Conservation (phyloP, 78 protist species). For the Guillardia theta region DNA sequence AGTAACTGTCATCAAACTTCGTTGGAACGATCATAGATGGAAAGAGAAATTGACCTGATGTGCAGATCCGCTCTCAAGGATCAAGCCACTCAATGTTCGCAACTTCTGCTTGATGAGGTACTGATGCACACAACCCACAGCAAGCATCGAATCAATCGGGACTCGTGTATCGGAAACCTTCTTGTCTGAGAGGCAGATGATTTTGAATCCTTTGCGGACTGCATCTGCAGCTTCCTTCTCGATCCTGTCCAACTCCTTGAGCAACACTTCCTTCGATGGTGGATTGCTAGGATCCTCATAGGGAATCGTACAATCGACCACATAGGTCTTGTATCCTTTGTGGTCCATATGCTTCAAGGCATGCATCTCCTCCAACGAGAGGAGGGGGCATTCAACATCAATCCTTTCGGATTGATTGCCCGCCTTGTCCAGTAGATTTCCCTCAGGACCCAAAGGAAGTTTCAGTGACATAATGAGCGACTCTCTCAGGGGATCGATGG, state of each 20-base stretch:
- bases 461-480: slow-evolving; percentile 71
- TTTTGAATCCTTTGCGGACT: slow-evolving; percentile 54
- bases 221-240: background rate
- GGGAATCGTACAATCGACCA: background rate
- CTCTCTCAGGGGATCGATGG: slow-evolving; percentile 88
- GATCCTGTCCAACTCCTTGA: background rate
- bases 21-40: background rate
- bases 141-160: slow-evolving; percentile 65
- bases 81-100: slow-evolving; percentile 55
- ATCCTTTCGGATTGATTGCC: slow-evolving; percentile 7
- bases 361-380: background rate
- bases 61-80: slow-evolving; percentile 63
- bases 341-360: slow-evolving; percentile 32
- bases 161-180: background rate
- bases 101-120: slow-evolving; percentile 52
- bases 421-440: slow-evolving; percentile 57
- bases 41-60: background rate
- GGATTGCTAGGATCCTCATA: background rate
- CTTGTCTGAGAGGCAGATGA: slow-evolving; percentile 62
- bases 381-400: background rate
- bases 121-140: slow-evolving; percentile 77
- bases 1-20: background rate
- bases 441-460: slow-evolving; percentile 56
- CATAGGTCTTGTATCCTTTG: background rate
- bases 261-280: slow-evolving; percentile 35